phyloP scores from a whole-genome alignment of 2,329 filamentous ascomycete species.

The Calonectria naviculata region DNA sequence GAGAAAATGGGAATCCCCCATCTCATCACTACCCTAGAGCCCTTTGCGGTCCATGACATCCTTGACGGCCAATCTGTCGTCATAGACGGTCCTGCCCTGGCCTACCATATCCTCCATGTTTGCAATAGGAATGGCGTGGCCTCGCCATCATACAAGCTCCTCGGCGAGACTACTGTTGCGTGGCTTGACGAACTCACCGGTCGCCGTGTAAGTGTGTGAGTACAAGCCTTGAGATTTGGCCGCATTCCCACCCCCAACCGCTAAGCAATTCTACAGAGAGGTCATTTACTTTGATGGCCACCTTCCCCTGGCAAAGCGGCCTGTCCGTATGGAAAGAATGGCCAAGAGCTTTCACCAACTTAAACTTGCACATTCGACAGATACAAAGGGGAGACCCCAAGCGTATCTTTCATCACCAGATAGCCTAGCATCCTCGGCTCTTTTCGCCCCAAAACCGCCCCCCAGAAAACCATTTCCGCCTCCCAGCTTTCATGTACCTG shows the following conservation, averaged over 20 bases:
- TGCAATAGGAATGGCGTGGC: slow-evolving; percentile 63
- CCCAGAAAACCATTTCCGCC: slow-evolving; percentile 53
- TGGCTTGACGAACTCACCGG: slow-evolving; percentile 72
- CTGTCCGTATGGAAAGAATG: slow-evolving; percentile 70
- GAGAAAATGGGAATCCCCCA: slow-evolving; percentile 69
- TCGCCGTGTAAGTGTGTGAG: slow-evolving; percentile 72
- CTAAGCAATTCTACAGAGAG: slow-evolving; percentile 44
- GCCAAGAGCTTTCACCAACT: slow-evolving; percentile 68
- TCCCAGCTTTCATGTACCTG: slow-evolving; percentile 80
- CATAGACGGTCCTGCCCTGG: slow-evolving; percentile 84
- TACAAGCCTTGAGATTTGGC: not conserved
- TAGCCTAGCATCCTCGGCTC: slow-evolving; percentile 14
- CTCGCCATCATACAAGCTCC: slow-evolving; percentile 70
- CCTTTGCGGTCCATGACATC: slow-evolving; percentile 57
- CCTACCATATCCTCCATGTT: slow-evolving; percentile 76
- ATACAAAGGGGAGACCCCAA: slow-evolving; percentile 38
- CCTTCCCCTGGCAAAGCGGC: slow-evolving; percentile 75
- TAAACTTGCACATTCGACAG: slow-evolving; percentile 54
- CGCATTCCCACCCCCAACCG: not conserved
- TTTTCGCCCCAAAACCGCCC: slow-evolving; percentile 39
- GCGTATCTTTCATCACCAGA: slow-evolving; percentile 32
- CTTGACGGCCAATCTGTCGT: slow-evolving; percentile 58
- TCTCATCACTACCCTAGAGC: slow-evolving; percentile 63
- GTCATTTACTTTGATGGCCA: slow-evolving; percentile 89
- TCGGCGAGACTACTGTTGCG: slow-evolving; percentile 67